Base-by-base conservation (phyloP, 805 yeast genomes). In the Zygosaccharomyces bailii region DNA sequence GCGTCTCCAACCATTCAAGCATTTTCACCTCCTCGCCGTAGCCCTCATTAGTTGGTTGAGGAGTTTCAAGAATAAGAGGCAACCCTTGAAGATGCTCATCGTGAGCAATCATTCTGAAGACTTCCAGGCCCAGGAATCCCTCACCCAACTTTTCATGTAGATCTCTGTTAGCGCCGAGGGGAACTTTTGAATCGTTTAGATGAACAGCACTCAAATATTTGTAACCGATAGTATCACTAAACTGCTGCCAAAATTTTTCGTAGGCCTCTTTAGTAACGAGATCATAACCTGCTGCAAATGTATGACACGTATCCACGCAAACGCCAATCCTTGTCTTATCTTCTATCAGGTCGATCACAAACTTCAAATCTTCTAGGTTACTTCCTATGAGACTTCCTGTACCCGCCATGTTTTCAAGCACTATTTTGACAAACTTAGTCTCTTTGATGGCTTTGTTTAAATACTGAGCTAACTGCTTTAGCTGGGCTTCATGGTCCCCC, bases 391-490 rank as follows among this genome's bases (percentile, higher is more conserved):
- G 74, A 50, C 86, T 84, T 2, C 96, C 96, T 55, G 88, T 95
- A 7, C 99, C 99, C 1, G 99, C 96, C 99, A 93, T 93, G 60
- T 91, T 93, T 59, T 93, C 99, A 47, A 93, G 73, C 9, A 93
- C 95, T 34, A 93, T 81, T 57, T 84, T 90, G 24, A 93, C 98
- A 59, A 79, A 83, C 5, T 68, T 56, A 0, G 99, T 93, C 45
- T 79, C 80, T 19, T 66, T 65, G 39, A 86, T 82, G 4, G 96
- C 97, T 37, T 68, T 73, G 63, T 93, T 91, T 51, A 93, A 82
- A 53, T 84, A 84, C 18, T 72, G 71, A 0, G 98, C 98, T 51
- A 93, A 69, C 46, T 80, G 78, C 42, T 66, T 67, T 30, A 90
- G 66, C 1, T 95, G 88, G 14, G 70, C 76, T 4, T 65, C 59